Evolutionary conservation across 2,329 filamentous ascomycete genomes (phyloP).

Genomic region (Colletotrichum orchidophilum): DNA sequence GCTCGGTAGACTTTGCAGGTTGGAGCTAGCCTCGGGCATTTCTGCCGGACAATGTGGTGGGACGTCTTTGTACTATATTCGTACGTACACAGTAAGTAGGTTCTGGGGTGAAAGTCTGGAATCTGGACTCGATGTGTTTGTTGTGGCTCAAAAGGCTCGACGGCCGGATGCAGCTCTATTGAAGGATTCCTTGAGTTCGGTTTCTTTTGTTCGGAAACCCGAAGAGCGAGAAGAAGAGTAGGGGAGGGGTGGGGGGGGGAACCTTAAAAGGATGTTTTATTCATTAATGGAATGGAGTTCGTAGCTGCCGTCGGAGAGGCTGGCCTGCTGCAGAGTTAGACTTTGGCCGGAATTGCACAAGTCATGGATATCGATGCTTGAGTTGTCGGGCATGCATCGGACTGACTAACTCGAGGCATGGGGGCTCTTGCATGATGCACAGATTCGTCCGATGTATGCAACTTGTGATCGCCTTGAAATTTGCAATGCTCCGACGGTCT

Average conservation of each 20-base stretch:
- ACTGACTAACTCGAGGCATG: background rate
- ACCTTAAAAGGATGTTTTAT: background rate
- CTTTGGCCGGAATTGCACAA: background rate
- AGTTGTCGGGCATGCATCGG: background rate
- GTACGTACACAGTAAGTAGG: too few species aligned
- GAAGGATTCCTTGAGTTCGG: background rate
- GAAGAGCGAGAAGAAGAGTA: background rate
- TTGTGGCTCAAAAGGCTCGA: background rate
- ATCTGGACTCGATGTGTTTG: background rate
- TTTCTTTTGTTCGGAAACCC: background rate
- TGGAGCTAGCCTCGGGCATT: conserved; percentile 24
- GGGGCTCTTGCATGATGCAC: background rate
- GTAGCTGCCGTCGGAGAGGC: background rate
- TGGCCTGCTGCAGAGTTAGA: background rate
- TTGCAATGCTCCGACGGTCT: background rate
- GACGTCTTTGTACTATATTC: too few species aligned
- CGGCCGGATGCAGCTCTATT: conserved; percentile 13
- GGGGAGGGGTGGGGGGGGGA: too few species aligned
- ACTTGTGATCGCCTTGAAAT: background rate
- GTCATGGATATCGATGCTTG: background rate
- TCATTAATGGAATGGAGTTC: background rate
- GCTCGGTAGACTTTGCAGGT: conserved; percentile 6
- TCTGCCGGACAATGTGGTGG: background rate
- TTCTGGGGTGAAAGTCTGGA: background rate
- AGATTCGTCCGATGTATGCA: background rate